Percentiles rank a stretch among this genome's conserved stretches.
These are phyloP conservation scores for Rosa rugosa DNA, from an alignment of 306 rosid species.

Conservation along the genomic window DNA sequence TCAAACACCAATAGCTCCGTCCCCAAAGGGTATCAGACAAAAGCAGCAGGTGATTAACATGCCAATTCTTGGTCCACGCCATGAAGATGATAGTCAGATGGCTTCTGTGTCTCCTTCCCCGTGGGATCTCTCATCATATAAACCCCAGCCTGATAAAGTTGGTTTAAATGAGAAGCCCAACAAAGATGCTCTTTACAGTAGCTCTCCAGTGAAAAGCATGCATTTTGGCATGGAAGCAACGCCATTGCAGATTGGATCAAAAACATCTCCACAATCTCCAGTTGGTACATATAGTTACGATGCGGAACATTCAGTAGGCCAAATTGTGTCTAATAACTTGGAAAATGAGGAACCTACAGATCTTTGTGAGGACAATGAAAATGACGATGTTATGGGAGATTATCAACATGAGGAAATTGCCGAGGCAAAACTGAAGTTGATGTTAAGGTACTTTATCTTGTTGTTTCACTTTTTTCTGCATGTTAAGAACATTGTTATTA, in stretches of 20 bases:
- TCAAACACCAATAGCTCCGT: conserved; percentile 30
- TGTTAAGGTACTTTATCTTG: conserved; percentile 58
- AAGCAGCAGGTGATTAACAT: conserved; percentile 35
- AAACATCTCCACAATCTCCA: conserved; percentile 35
- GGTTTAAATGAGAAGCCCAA: conserved; percentile 26
- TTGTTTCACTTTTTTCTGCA: conserved; percentile 15
- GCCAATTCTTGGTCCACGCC: conserved; percentile 26
- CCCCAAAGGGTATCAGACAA: conserved; percentile 42
- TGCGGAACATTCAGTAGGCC: conserved; percentile 30
- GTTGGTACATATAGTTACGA: conserved; percentile 27
- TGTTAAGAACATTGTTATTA: conserved; percentile 15
- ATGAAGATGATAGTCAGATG: conserved; percentile 31
- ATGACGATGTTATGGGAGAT: conserved; percentile 34
- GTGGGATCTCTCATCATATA: conserved; percentile 42
- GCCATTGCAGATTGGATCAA: conserved; percentile 45
- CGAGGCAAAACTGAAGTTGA: conserved; percentile 75
- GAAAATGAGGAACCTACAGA: conserved; percentile 42
- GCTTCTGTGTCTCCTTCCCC: conserved; percentile 32
- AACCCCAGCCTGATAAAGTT: conserved; percentile 41
- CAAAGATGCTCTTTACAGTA: conserved; percentile 34
- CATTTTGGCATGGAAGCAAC: conserved; percentile 36
- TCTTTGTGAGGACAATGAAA: conserved; percentile 39
- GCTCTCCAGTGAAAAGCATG: conserved; percentile 40
- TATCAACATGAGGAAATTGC: conserved; percentile 60
- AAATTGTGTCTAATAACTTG: conserved; percentile 26